A percentile compares a stretch with the other conserved stretches of the same genome.
Evolutionary conservation across 129 eudicot genomes (phyloP).

Genomic region (Scalesia atractyloides): DNA sequence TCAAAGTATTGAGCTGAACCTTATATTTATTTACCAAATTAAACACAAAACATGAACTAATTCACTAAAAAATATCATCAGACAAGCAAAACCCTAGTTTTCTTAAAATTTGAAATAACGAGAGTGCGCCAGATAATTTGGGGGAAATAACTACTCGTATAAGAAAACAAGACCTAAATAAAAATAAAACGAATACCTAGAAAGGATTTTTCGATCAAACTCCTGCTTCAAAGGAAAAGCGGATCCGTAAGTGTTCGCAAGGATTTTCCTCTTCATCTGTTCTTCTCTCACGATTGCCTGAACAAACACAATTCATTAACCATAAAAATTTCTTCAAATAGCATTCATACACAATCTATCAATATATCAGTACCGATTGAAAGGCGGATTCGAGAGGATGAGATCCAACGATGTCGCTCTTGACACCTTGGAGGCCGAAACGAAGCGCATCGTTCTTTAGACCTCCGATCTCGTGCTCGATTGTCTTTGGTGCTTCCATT

Average conservation of each 20-base stretch:
- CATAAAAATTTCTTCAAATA: background rate
- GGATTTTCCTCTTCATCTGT: slow-evolving; percentile 70
- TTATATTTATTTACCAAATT: background rate
- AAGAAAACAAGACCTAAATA: background rate
- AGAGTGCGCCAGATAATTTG: background rate
- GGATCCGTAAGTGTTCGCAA: slow-evolving; percentile 77
- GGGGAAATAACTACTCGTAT: background rate
- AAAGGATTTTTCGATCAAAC: slow-evolving; percentile 79
- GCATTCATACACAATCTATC: background rate
- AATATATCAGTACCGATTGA: slow-evolving; percentile 44
- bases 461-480: slow-evolving; percentile 76
- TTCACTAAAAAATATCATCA: background rate
- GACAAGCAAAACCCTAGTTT: slow-evolving; percentile 27
- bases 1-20: slow-evolving; percentile 3
- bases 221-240: slow-evolving; percentile 93
- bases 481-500: slow-evolving; percentile 60
- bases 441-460: slow-evolving; percentile 65
- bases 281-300: slow-evolving; percentile 67
- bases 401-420: slow-evolving; percentile 77
- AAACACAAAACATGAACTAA: background rate
- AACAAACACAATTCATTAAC: background rate
- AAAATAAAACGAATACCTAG: slow-evolving; percentile 46
- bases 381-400: slow-evolving; percentile 83
- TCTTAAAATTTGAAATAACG: slow-evolving; percentile 11
- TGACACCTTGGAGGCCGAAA: slow-evolving; percentile 79